Conservation (phyloP, 75 land plant genomes). For the Pinus albicaulis region DNA sequence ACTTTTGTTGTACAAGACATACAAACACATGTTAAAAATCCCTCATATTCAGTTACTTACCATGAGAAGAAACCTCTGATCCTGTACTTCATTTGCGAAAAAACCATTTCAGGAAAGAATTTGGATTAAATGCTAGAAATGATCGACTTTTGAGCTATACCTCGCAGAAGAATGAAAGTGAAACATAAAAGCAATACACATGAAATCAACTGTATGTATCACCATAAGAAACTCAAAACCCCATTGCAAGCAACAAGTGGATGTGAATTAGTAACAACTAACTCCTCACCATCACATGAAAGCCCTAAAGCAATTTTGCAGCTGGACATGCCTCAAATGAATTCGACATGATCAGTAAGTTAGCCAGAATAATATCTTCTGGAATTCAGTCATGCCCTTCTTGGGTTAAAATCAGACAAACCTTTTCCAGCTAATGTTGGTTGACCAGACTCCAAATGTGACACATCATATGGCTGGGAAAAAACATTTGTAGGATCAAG, state of each 20-base stretch:
- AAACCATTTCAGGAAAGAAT: background rate
- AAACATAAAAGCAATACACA: background rate
- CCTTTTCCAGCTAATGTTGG: conserved; percentile 1
- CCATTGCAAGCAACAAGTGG: background rate
- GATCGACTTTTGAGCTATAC: background rate
- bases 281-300: background rate
- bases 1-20: background rate
- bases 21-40: background rate
- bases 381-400: background rate
- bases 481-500: conserved; percentile 36
- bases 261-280: background rate
- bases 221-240: background rate
- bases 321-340: background rate
- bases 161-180: background rate
- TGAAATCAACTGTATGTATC: background rate
- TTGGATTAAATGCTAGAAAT: background rate
- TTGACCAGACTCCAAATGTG: conserved; percentile 34
- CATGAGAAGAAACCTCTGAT: background rate
- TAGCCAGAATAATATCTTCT: background rate
- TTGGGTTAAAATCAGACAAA: conserved; percentile 14
- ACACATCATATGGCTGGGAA: conserved; percentile 58
- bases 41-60: background rate
- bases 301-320: background rate
- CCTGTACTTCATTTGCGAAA: background rate
- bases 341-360: background rate